Evolutionary conservation across 768 basidiomycete genomes (phyloP), one percentile per base, ranked within the genome.

Genomic region (Tulasnella sp.): DNA sequence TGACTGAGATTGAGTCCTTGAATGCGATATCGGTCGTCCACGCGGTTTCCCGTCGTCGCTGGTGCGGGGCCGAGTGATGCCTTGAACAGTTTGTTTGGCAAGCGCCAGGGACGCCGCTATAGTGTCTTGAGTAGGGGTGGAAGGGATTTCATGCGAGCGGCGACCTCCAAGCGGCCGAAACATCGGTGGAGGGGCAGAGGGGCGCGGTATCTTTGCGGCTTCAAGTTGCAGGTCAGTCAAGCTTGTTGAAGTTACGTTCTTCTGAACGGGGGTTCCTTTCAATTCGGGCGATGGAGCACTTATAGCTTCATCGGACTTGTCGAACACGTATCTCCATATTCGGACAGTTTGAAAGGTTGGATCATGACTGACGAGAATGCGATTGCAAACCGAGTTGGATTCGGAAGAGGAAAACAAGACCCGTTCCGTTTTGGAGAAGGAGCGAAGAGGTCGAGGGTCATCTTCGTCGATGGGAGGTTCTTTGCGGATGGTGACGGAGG

Each of bases 361-460:
- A 46, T 60, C 61, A 42, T 48, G 58, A n/a, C 19, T 21, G 9
- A 51, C 48, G 43, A 62, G 57, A 17, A 46, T 41, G 21, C 9
- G 46, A 59, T 57, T 61, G n/a, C 51, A 51, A 53, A 43, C 35
- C 17, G 46, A 29, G 59, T 31, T 59, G 36, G 34, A 53, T 32
- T 62, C 40, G 43, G 23, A 54, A 49, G 43, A 63, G 46, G n/a
- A 51, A 36, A 35, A 59, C 14, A 48, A 27, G 17, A 49, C 19
- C 17, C 41, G 39, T 45, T 49, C 60, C 31, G 21, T 34, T 56
- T 48, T 60, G 42, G 40, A 45, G 19, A 41, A 43, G 23, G 21
- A 23, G 32, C 15, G 4, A n/a, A 51, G 15, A 23, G 14, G 31
- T 31, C 32, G 29, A 15, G 6, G 31, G 15, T 27, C 14, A 14